Percentiles rank a stretch among this genome's conserved stretches.
These are phyloP conservation scores for Telfairia occidentalis DNA, from an alignment of 331 rosid genomes.

Conservation along the genomic window DNA sequence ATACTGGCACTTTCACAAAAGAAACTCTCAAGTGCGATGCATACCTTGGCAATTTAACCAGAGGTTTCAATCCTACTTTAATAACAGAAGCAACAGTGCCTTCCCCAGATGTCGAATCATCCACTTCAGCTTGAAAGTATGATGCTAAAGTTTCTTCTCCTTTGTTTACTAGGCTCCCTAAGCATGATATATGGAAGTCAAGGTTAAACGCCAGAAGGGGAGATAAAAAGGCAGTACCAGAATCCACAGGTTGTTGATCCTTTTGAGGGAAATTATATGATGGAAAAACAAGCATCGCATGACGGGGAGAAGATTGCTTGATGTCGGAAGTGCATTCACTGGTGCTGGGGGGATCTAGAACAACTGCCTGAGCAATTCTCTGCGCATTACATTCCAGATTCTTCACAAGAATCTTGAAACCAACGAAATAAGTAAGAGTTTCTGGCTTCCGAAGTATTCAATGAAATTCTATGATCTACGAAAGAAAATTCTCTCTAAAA, in stretches of 20 bases:
- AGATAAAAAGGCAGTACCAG: slow-evolving; percentile 55
- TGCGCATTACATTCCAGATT: slow-evolving; percentile 40
- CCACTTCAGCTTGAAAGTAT: slow-evolving; percentile 42
- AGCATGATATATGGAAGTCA: slow-evolving; percentile 59
- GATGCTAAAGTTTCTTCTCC: slow-evolving; percentile 49
- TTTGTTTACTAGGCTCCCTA: slow-evolving; percentile 44
- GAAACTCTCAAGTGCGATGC: slow-evolving; percentile 75
- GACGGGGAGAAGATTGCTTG: slow-evolving; percentile 24
- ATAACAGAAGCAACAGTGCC: slow-evolving; percentile 26
- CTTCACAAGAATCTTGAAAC: slow-evolving; percentile 54
- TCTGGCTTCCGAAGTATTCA: background rate
- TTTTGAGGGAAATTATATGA: slow-evolving; percentile 37
- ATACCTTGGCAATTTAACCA: slow-evolving; percentile 38
- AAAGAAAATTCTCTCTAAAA: background rate
- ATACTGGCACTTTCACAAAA: slow-evolving; percentile 72
- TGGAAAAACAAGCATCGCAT: slow-evolving; percentile 57
- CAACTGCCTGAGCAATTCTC: slow-evolving; percentile 61
- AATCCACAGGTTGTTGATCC: slow-evolving; percentile 15
- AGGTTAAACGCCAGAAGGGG: slow-evolving; percentile 78
- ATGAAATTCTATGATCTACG: background rate
- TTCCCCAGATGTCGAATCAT: slow-evolving; percentile 22
- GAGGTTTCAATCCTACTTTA: slow-evolving; percentile 38
- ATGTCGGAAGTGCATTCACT: slow-evolving; percentile 2
- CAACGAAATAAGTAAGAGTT: background rate
- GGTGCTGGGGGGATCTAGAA: slow-evolving; percentile 57